A percentile compares a stretch with the other conserved stretches of the same genome.
These are phyloP conservation scores for Rhodotorula sp. DNA, from an alignment of 1,284 basidiomycete species.

Conservation along the genomic window DNA sequence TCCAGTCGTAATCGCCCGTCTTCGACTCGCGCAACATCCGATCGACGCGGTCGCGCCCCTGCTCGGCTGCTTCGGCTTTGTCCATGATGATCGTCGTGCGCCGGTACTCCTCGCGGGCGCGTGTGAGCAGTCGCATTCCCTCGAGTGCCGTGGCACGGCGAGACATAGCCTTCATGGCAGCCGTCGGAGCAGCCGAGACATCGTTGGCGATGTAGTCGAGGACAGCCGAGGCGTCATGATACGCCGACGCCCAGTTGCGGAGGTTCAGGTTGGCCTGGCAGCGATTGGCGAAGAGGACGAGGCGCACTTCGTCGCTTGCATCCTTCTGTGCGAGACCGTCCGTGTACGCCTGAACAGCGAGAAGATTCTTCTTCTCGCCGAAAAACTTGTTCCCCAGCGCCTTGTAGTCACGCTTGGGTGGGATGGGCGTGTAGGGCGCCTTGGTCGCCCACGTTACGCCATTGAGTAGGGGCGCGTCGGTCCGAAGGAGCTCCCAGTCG, in stretches of 20 bases:
- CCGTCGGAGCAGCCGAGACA: not conserved
- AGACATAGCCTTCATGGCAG: not conserved
- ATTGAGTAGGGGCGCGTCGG: not conserved
- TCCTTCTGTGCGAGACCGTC: not conserved
- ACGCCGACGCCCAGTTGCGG: not conserved
- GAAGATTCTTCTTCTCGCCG: not conserved
- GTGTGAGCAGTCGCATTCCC: not conserved
- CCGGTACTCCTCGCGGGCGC: not conserved
- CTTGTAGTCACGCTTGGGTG: slow-evolving; percentile 5
- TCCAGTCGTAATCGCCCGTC: not conserved
- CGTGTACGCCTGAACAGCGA: slow-evolving; percentile 11
- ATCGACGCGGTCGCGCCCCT: not conserved
- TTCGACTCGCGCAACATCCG: not conserved
- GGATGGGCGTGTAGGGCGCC: not conserved
- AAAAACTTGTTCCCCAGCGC: slow-evolving; percentile 5
- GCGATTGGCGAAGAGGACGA: slow-evolving; percentile 22
- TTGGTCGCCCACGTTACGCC: slow-evolving; percentile 1
- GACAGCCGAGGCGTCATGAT: not conserved
- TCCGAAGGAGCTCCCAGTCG: not conserved
- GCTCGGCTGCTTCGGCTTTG: not conserved
- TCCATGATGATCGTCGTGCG: not conserved
- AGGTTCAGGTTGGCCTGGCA: slow-evolving; percentile 12
- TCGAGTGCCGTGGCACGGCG: slow-evolving; percentile 9
- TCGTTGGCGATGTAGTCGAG: not conserved
- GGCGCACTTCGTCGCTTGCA: not conserved